Conservation (phyloP, 768 basidiomycete genomes). For the Pisolithus albus region DNA sequence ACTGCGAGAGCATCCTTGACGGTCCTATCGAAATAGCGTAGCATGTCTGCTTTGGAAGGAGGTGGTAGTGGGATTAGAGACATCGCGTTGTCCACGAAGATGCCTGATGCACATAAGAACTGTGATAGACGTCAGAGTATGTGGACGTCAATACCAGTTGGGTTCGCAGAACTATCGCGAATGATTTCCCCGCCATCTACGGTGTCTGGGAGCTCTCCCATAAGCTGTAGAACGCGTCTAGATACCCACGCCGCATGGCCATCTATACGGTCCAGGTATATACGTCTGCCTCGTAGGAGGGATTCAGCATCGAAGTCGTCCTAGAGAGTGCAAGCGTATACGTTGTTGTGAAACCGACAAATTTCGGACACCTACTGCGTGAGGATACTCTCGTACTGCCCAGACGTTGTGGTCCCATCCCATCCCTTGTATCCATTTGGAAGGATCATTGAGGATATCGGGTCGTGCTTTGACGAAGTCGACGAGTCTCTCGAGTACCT, state of each 20-base stretch:
- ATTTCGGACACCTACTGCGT: slow-evolving; percentile 43
- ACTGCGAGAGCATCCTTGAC: slow-evolving; percentile 63
- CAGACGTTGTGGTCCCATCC: slow-evolving; percentile 94
- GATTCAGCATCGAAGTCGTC: slow-evolving; percentile 67
- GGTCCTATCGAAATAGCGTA: slow-evolving; percentile 57
- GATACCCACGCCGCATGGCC: slow-evolving; percentile 88
- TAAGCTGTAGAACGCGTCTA: slow-evolving; percentile 54
- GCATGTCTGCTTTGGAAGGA: slow-evolving; percentile 38
- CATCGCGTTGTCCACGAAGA: slow-evolving; percentile 90
- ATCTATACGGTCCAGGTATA: slow-evolving; percentile 73
- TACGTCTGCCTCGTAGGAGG: slow-evolving; percentile 58
- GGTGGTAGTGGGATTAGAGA: slow-evolving; percentile 33
- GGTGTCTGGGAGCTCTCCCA: slow-evolving; percentile 51
- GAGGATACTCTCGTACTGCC: slow-evolving; percentile 58
- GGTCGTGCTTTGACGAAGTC: slow-evolving; percentile 52
- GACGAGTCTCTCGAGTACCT: slow-evolving; percentile 56
- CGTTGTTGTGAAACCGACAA: not conserved
- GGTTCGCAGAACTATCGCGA: slow-evolving; percentile 50
- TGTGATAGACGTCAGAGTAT: not conserved
- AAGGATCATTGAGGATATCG: slow-evolving; percentile 44
- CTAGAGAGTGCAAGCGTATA: slow-evolving; percentile 30
- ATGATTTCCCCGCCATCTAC: slow-evolving; percentile 75
- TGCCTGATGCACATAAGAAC: slow-evolving; percentile 31
- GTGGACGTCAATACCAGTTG: slow-evolving; percentile 48
- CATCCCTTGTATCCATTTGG: slow-evolving; percentile 74